Evolutionary conservation across 306 rosid genomes (phyloP), one percentile per base, ranked within the genome.

Genomic region (Vicia villosa): DNA sequence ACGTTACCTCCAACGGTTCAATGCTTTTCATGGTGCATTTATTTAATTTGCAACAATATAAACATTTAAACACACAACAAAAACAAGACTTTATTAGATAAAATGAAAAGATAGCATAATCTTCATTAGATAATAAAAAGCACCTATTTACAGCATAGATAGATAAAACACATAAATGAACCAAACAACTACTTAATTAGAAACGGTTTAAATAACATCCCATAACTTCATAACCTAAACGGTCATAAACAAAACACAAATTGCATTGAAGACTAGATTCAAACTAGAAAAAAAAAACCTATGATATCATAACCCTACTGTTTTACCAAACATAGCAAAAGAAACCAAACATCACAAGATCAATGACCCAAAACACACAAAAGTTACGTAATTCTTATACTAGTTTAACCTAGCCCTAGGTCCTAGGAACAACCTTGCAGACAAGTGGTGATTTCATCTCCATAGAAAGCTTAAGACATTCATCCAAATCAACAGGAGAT

Each of bases 371-470:
- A 47, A 47, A 17, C 22, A 8, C 5, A 45, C 9, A 8, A 49
- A 46, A 49, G 24, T 49, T 3, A 49, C 10, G n/a, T 11, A 10
- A 51, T 3, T 51, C n/a, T 20, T 4, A n/a, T 22, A 9, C n/a
- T 60, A 4, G 40, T 6, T 32, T 1, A 32, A 0, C 20, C 10
- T 11, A 82, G 68, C 85, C 83, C 95, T 86, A 70, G 89, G 78
- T 83, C 81, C 96, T 88, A 60, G 91, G 81, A 30, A 83, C 68
- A 46, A 65, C 89, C 82, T 46, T 85, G 80, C 97, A 88, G 19
- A 83, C 77, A 32, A 91, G 77, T 15, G 96, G 86, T 0, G 37
- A 49, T 43, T 89, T 85, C 97, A 91, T 89, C 71, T 91, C 97
- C 88, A 89, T 17, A 1, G 97, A 91, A 2, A 91, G 96, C 3